These are phyloP conservation scores for Saccharomyces pastorianus DNA, from an alignment of 1,139 yeast species.

Conservation along the genomic window DNA sequence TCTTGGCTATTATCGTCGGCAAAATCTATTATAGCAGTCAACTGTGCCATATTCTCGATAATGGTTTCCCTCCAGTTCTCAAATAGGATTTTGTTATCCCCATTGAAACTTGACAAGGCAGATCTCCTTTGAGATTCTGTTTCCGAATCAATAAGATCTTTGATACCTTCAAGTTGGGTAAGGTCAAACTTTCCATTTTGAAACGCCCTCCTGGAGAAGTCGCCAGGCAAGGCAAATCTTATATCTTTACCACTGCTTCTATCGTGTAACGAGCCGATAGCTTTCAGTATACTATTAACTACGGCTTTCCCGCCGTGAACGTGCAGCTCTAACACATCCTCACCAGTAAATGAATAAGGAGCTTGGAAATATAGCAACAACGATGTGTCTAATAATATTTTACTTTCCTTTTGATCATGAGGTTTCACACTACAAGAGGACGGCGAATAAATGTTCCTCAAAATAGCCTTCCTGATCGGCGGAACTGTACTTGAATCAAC, in stretches of 20 bases:
- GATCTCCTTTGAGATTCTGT: slow-evolving; percentile 81
- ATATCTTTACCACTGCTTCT: slow-evolving; percentile 37
- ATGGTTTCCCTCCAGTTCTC: slow-evolving; percentile 59
- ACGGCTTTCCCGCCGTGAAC: slow-evolving; percentile 93
- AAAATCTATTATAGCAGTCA: slow-evolving; percentile 87
- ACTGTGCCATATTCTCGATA: slow-evolving; percentile 57
- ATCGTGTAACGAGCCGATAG: slow-evolving; percentile 48
- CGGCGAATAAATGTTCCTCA: slow-evolving; percentile 47
- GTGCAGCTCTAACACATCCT: slow-evolving; percentile 79
- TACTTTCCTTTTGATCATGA: slow-evolving; percentile 11
- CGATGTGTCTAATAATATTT: slow-evolving; percentile 62
- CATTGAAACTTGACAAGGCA: slow-evolving; percentile 66
- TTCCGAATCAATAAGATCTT: slow-evolving; percentile 88
- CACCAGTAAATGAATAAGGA: slow-evolving; percentile 90
- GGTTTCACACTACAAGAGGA: neutral
- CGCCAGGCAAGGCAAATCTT: slow-evolving; percentile 87
- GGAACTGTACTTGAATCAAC: slow-evolving; percentile 33
- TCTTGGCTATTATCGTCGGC: slow-evolving; percentile 91
- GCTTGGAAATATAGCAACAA: slow-evolving; percentile 57
- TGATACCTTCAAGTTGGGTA: slow-evolving; percentile 84
- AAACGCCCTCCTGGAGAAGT: slow-evolving; percentile 79
- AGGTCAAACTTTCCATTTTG: slow-evolving; percentile 58
- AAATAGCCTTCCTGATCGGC: slow-evolving; percentile 45
- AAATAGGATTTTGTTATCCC: slow-evolving; percentile 51
- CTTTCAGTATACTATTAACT: slow-evolving; percentile 54